Conservation (phyloP, 2,329 filamentous ascomycete species). For the Colletotrichum sp. region DNA sequence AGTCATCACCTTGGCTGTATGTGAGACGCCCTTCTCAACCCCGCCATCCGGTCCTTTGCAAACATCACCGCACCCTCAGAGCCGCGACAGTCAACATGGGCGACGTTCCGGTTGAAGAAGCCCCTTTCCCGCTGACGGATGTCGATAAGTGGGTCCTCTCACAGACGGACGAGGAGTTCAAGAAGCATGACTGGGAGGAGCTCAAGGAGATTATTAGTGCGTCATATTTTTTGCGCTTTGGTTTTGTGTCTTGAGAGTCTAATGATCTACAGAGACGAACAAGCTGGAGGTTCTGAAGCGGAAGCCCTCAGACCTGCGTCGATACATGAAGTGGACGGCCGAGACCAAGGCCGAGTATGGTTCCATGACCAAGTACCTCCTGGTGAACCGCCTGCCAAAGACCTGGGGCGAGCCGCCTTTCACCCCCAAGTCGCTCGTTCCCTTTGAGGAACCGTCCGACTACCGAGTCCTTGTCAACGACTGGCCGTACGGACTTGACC, state of each 20-base stretch:
- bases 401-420: slow-evolving; percentile 70
- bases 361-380: slow-evolving; percentile 79
- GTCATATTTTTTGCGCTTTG: background rate
- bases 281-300: slow-evolving; percentile 78
- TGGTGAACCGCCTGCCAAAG: slow-evolving; percentile 71
- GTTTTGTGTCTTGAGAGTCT: background rate
- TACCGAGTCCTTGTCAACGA: slow-evolving; percentile 83
- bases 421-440: slow-evolving; percentile 51
- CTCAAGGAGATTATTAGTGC: slow-evolving; percentile 71
- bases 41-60: background rate
- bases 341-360: slow-evolving; percentile 76
- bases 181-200: slow-evolving; percentile 75
- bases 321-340: slow-evolving; percentile 80
- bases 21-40: background rate
- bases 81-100: slow-evolving; percentile 39
- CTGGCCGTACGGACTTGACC: slow-evolving; percentile 85
- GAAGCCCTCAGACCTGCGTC: slow-evolving; percentile 78
- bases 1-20: background rate
- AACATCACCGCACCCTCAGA: background rate
- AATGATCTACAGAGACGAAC: slow-evolving; percentile 49
- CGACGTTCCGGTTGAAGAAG: slow-evolving; percentile 41
- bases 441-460: slow-evolving; percentile 60
- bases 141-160: slow-evolving; percentile 64
- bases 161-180: slow-evolving; percentile 73
- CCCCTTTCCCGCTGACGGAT: slow-evolving; percentile 65